Evolutionary conservation across 306 rosid species (phyloP), one percentile per base, ranked within the genome.

Genomic region (Corylus heterophylla): DNA sequence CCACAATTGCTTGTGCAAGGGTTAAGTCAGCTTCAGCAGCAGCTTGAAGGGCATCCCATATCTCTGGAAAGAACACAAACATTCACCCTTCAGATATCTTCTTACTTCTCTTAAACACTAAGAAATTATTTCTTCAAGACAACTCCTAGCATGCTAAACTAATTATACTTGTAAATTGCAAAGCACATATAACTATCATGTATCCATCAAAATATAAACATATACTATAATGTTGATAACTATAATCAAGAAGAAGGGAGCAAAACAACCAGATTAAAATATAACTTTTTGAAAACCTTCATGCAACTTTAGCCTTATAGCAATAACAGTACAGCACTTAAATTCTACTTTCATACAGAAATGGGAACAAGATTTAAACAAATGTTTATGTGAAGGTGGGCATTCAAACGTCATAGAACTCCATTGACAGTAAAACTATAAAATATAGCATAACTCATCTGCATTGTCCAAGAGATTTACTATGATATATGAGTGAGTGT

Each of bases 21-120:
- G 86, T 75, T 74, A 89, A 71, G 71, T 95, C 99, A 76, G 97
- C 98, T 81, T 95, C 99, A 3, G 96, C 94, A 71, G 98, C 99
- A 79, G 99, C 99, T 80, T 90, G 85, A 81, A 95, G 98, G 58
- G 99, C 99, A 74, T 95, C 99, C 99, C 99, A 95, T 82, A 95
- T 95, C 91, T 95, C 99, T 95, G 78, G 76, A 67, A 67, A 67
- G 72, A 67, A 67, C 22, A 67, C 50, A 18, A 39, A 48, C 14
- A 67, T 67, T 67, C 51, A 67, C 10, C 8, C 17, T 67, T 67
- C 72, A 39, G 72, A 37, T 67, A 17, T 18, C 72, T 37, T 67
- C 48, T 10, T 35, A 14, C 47, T 64, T 31, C 13, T 10, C 68
- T 29, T 29, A 61, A 5, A 39, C 42, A 25, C 16, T 13, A 27